Conservation (phyloP, 2,329 filamentous ascomycete species). For the Clonostachys rosea region DNA sequence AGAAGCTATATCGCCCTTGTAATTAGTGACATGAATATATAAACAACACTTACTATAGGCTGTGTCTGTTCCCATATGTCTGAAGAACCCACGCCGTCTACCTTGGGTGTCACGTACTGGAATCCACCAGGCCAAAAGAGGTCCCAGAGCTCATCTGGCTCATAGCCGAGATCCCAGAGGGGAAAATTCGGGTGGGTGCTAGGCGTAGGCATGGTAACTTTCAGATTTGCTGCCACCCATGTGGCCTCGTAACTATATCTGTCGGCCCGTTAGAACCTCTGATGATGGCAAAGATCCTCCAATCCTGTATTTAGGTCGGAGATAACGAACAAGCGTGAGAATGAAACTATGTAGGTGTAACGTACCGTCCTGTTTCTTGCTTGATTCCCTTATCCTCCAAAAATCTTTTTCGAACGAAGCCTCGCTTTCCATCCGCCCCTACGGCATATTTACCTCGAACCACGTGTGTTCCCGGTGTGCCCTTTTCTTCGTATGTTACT, state of each 20-base stretch:
- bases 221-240: conserved; percentile 43
- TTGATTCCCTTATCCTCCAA: conserved; percentile 32
- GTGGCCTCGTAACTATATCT: conserved; percentile 22
- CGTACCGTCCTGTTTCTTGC: conserved; percentile 25
- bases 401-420: conserved; percentile 37
- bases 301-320: no score
- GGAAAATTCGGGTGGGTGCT: conserved; percentile 41
- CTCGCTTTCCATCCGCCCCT: conserved; percentile 42
- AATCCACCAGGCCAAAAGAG: conserved; percentile 37
- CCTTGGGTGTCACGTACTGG: conserved; percentile 9
- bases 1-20: conserved; percentile 17
- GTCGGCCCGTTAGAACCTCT: no score
- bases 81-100: no score
- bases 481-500: no score
- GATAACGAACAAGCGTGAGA: no score
- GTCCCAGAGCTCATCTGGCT: conserved; percentile 39
- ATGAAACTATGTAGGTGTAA: neutral
- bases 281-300: no score
- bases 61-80: no score
- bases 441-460: conserved; percentile 6
- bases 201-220: conserved; percentile 33
- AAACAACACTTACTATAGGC: no score
- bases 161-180: conserved; percentile 38
- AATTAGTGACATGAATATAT: no score
- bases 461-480: no score